Base-by-base conservation (phyloP, 2,329 filamentous ascomycete genomes). In the Neoscytalidium dimidiatum region DNA sequence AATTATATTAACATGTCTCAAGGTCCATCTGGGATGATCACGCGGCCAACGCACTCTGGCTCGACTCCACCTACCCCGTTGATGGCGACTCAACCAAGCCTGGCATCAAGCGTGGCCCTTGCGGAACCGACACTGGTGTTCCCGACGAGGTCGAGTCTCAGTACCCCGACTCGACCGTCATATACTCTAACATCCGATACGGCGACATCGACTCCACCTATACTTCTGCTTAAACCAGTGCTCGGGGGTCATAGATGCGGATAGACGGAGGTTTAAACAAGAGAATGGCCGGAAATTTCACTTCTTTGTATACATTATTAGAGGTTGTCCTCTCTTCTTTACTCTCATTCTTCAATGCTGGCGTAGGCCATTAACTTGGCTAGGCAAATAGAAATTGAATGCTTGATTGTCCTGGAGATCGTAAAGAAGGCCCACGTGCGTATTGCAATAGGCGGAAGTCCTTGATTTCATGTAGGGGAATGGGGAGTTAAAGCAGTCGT, bases 31-130 rank as follows among this genome's bases (percentile, higher is more conserved):
- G 83, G 83, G 86, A 90, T 72, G 89, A 91, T 78, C 85, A 90
- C 77, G 77, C 84, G 66, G 79, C 85, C 72, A 84, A 89, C 79
- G 92, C 92, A 89, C 84, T 90, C 71, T 92, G 90, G 90, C 85
- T 92, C 71, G 90, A 92, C 81, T 86, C 85, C 67, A 84, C 80
- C 74, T 90, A 85, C 81, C 88, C 89, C 56, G 79, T 80, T 66
- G 72, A 75, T 61, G 71, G 68, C 33, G 71, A 74, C 68, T 64
- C 74, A 17, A 64, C 29, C 51, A 72, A 70, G 66, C 75, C 73
- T 17, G 77, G 77, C 72, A 64, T 73, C 31, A 73, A 66, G 46
- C 75, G 77, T 68, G 77, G 77, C 66, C 74, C 75, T 57, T 79
- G 77, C 72, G 23, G 71, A 3, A 77, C 68, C n/a, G 68, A 70